Conservation (phyloP, 768 basidiomycete species). For the Tylopilus felleus region DNA sequence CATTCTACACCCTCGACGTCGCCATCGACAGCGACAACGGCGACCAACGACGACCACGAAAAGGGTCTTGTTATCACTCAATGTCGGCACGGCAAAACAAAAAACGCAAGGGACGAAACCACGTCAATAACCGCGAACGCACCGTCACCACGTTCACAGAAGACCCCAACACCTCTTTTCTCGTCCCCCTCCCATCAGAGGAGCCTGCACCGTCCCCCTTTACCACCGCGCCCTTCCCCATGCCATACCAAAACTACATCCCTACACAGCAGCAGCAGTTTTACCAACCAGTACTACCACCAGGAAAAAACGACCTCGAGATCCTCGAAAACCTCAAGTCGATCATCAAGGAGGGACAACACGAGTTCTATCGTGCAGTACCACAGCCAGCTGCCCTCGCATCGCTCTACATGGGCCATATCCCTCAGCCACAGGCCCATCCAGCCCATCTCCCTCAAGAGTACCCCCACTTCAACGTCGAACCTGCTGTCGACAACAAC, state of each 20-base stretch:
- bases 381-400: constrained; percentile 66
- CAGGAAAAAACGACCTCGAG: constrained; percentile 67
- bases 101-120: constrained; percentile 56
- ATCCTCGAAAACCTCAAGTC: constrained; percentile 72
- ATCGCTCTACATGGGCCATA: constrained; percentile 59
- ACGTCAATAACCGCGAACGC: constrained; percentile 55
- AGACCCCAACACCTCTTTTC: constrained; percentile 52
- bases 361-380: constrained; percentile 63
- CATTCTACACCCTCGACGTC: constrained; percentile 15
- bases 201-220: constrained; percentile 43
- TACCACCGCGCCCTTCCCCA: constrained; percentile 38
- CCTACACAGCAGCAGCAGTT: constrained; percentile 28
- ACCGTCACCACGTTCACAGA: constrained; percentile 67
- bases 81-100: constrained; percentile 65
- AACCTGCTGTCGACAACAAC: constrained; percentile 10
- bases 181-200: constrained; percentile 51
- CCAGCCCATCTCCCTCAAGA: constrained; percentile 35
- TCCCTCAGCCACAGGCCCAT: constrained; percentile 27
- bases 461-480: constrained; percentile 4
- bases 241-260: constrained; percentile 36
- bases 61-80: not conserved
- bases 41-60: not conserved
- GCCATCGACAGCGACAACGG: not conserved
- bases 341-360: constrained; percentile 67
- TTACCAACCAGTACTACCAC: constrained; percentile 37